Percentiles rank a stretch among this genome's conserved stretches.
phyloP scores from a whole-genome alignment of 805 yeast genomes.

The Metschnikowia chrysomelidarum region DNA sequence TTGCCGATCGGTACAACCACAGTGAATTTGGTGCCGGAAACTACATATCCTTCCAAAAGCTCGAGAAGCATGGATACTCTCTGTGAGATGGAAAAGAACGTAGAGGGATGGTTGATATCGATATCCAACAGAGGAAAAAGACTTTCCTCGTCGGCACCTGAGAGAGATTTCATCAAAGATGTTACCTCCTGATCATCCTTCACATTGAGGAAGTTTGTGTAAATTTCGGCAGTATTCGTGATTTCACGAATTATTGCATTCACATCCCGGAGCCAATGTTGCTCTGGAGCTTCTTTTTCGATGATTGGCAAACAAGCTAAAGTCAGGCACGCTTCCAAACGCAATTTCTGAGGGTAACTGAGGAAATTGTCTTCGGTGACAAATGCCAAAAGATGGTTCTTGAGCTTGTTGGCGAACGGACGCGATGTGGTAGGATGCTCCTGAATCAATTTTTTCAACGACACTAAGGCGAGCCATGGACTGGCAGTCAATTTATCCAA shows the following conservation, averaged over 20 bases:
- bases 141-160: slow-evolving; percentile 16
- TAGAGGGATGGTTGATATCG: slow-evolving; percentile 56
- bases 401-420: slow-evolving; percentile 68
- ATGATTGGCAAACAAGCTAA: slow-evolving; percentile 56
- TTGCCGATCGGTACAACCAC: slow-evolving; percentile 64
- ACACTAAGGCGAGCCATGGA: slow-evolving; percentile 34
- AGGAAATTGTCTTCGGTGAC: slow-evolving; percentile 33
- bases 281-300: slow-evolving; percentile 51
- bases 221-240: slow-evolving; percentile 53
- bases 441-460: slow-evolving; percentile 40
- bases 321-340: slow-evolving; percentile 43
- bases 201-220: slow-evolving; percentile 56
- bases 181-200: slow-evolving; percentile 52
- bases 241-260: slow-evolving; percentile 49
- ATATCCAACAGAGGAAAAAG: slow-evolving; percentile 50
- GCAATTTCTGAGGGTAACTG: slow-evolving; percentile 40
- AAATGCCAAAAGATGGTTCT: slow-evolving; percentile 40
- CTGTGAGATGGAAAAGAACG: slow-evolving; percentile 50
- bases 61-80: slow-evolving; percentile 49
- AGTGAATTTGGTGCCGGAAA: slow-evolving; percentile 53
- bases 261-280: slow-evolving; percentile 47
- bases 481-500: slow-evolving; percentile 38
- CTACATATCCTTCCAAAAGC: slow-evolving; percentile 37
- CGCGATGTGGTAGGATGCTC: slow-evolving; percentile 77
- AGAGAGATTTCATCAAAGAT: slow-evolving; percentile 37